Percentiles rank a stretch among this genome's conserved stretches.
Evolutionary conservation across 2,329 filamentous ascomycete species (phyloP).

Genomic region (Bipolaris victoriae): DNA sequence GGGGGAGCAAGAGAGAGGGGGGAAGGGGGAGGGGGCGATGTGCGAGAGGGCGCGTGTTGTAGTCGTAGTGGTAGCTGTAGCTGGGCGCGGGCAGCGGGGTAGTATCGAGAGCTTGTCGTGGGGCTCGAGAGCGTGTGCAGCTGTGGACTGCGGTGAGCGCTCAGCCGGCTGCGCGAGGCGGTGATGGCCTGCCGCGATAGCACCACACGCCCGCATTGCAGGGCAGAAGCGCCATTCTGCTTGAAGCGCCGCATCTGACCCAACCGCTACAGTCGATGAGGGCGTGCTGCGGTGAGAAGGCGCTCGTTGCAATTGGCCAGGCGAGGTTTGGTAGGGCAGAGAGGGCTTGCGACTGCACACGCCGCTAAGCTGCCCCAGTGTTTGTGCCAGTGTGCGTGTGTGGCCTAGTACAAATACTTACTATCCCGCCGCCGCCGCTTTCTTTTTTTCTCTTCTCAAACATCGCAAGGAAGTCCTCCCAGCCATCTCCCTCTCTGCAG

Average conservation of each 20-base stretch:
- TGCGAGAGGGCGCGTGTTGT: constrained; percentile 25
- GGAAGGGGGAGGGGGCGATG: constrained; percentile 26
- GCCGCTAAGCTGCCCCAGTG: constrained; percentile 2
- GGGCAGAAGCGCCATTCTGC: constrained; percentile 35
- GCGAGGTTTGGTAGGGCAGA: constrained; percentile 21
- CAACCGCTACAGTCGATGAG: constrained; percentile 5
- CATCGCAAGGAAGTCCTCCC: constrained; percentile 44
- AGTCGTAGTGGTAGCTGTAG: constrained; percentile 21
- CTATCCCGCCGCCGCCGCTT: constrained; percentile 1
- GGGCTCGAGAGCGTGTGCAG: constrained; percentile 34
- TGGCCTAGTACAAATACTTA: constrained; percentile 9
- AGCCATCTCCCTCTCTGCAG: constrained; percentile 34
- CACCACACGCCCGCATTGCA: constrained; percentile 14
- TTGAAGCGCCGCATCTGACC: constrained; percentile 45
- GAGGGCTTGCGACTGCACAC: constrained; percentile 9
- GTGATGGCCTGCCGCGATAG: constrained; percentile 21
- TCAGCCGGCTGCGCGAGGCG: constrained; percentile 32
- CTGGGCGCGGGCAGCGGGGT: constrained; percentile 36
- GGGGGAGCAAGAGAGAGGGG: constrained; percentile 28
- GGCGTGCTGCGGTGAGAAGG: constrained; percentile 24
- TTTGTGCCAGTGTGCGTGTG: not conserved
- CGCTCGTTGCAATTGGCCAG: constrained; percentile 29
- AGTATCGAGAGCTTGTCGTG: constrained; percentile 37
- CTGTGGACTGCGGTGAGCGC: constrained; percentile 30
- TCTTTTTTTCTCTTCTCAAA: constrained; percentile 27